phyloP scores from a whole-genome alignment of 2,329 filamentous ascomycete species.

The Nemania abortiva region DNA sequence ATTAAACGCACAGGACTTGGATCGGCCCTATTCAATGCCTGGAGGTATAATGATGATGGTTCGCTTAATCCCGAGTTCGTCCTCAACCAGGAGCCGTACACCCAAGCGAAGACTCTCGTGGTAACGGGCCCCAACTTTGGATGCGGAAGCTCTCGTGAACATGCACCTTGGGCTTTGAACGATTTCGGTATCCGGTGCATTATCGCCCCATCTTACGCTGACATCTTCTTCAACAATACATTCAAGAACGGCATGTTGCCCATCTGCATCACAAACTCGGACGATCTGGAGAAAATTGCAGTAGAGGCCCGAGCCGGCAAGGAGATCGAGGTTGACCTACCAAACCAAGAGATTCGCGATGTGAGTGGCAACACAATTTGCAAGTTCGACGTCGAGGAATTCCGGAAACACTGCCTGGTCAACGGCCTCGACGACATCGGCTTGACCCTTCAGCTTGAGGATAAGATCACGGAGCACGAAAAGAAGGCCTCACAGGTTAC shows the following conservation, averaged over 20 bases:
- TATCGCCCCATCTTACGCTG: slow-evolving; percentile 83
- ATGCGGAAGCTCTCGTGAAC: slow-evolving; percentile 91
- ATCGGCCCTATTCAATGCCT: slow-evolving; percentile 84
- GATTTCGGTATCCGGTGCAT: slow-evolving; percentile 97
- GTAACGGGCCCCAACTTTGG: slow-evolving; percentile 95
- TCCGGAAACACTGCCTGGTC: slow-evolving; percentile 92
- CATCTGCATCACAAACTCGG: slow-evolving; percentile 77
- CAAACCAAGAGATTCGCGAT: slow-evolving; percentile 84
- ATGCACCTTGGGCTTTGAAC: slow-evolving; percentile 95
- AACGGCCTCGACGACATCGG: slow-evolving; percentile 97
- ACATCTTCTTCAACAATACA: slow-evolving; percentile 99
- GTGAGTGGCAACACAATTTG: slow-evolving; percentile 79
- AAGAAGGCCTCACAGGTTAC: slow-evolving; percentile 79
- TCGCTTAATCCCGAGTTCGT: slow-evolving; percentile 84
- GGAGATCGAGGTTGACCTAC: slow-evolving; percentile 90
- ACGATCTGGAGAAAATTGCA: slow-evolving; percentile 76
- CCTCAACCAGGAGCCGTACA: slow-evolving; percentile 90
- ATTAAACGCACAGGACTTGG: slow-evolving; percentile 98
- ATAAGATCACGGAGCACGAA: slow-evolving; percentile 89
- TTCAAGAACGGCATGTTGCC: slow-evolving; percentile 99
- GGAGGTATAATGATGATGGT: slow-evolving; percentile 81
- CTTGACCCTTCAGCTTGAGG: slow-evolving; percentile 90
- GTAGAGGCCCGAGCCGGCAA: slow-evolving; percentile 81
- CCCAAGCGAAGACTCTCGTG: slow-evolving; percentile 86
- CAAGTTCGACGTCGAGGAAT: slow-evolving; percentile 88